These are phyloP conservation scores for Aspergillus sergii DNA, from an alignment of 2,329 filamentous ascomycete species.

Conservation along the genomic window DNA sequence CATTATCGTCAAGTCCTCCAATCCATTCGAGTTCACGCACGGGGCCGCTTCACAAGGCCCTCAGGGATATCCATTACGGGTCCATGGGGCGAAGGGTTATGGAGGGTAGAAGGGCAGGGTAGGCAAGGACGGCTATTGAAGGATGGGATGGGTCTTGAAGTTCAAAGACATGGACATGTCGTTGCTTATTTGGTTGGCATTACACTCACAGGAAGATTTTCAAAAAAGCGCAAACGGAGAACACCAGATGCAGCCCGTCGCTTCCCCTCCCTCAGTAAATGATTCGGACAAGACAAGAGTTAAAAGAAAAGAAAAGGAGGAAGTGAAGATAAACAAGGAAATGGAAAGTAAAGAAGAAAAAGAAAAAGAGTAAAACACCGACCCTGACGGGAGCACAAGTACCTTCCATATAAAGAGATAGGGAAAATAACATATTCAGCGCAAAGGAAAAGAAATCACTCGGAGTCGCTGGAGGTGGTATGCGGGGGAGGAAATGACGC, in stretches of 20 bases:
- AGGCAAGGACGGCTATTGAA: conserved; percentile 5
- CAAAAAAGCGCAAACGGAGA: conserved; percentile 26
- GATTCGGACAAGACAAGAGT: conserved; percentile 20
- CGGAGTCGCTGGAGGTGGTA: conserved; percentile 25
- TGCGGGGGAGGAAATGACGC: conserved; percentile 22
- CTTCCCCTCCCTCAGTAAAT: conserved; percentile 29
- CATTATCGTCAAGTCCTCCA: not conserved
- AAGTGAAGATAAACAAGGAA: conserved; percentile 15
- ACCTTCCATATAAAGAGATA: conserved; percentile 29
- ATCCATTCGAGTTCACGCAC: not conserved
- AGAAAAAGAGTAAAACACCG: conserved; percentile 21
- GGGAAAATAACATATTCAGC: conserved; percentile 24
- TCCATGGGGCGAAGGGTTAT: not conserved
- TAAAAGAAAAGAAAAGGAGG: conserved; percentile 14
- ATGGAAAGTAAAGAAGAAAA: conserved; percentile 16
- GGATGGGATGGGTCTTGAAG: conserved; percentile 13
- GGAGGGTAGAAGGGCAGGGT: not conserved
- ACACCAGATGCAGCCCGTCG: conserved; percentile 34
- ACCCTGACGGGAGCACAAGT: conserved; percentile 26
- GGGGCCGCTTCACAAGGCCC: not conserved
- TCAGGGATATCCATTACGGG: not conserved
- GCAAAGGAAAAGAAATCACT: conserved; percentile 13
- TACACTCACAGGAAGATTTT: conserved; percentile 32
- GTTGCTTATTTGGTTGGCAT: conserved; percentile 35
- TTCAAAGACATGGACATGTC: conserved; percentile 28